A percentile compares a stretch with the other conserved stretches of the same genome.
Conservation (phyloP, 2,329 filamentous ascomycete species). For the Stemphylium lycopersici region DNA sequence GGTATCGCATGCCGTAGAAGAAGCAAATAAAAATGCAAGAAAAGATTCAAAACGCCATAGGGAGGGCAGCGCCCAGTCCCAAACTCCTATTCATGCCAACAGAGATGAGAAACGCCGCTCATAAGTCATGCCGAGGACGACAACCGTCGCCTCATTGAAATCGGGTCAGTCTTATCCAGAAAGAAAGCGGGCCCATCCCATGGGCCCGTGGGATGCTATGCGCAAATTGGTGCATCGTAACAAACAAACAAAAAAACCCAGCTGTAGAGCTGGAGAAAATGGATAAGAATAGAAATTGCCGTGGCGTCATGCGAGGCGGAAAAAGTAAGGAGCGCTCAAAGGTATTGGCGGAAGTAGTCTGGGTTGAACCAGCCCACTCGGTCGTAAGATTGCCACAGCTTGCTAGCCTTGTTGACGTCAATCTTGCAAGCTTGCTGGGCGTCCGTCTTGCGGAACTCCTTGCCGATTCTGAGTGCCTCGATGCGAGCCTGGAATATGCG, state of each 20-base stretch:
- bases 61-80: constrained; percentile 14
- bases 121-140: constrained; percentile 32
- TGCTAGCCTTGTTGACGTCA: constrained; percentile 96
- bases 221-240: constrained; percentile 32
- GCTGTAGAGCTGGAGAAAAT: not conserved
- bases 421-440: constrained; percentile 97
- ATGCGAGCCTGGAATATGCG: constrained; percentile 84
- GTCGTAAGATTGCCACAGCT: constrained; percentile 88
- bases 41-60: constrained; percentile 22
- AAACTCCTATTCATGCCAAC: constrained; percentile 31
- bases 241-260: constrained; percentile 2
- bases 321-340: constrained; percentile 32
- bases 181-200: constrained; percentile 22
- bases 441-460: constrained; percentile 93
- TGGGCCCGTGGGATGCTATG: constrained; percentile 27
- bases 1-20: constrained; percentile 19
- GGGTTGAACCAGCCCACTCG: constrained; percentile 80
- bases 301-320: not conserved
- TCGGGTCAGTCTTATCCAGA: constrained; percentile 29
- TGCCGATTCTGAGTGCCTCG: constrained; percentile 68
- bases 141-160: constrained; percentile 19
- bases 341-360: constrained; percentile 56
- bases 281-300: not conserved
- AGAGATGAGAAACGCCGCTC: constrained; percentile 34
- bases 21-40: not conserved